Conservation (phyloP, 345 rosid genomes). For the Turnera subulata region DNA sequence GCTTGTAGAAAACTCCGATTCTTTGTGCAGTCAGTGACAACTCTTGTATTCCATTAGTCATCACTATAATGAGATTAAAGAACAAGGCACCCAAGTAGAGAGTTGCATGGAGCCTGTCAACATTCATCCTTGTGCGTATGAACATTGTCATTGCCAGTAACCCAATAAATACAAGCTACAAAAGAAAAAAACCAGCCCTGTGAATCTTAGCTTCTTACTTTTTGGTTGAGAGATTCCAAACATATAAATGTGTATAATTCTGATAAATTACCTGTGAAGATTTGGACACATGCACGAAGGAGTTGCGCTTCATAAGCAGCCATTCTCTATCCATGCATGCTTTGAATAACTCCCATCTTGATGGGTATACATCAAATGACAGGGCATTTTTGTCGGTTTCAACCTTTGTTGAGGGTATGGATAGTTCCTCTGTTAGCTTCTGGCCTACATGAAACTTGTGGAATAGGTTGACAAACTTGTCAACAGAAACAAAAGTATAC, state of each 20-base stretch:
- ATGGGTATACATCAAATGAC: slow-evolving; percentile 39
- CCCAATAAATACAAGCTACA: slow-evolving; percentile 40
- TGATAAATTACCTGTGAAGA: no score
- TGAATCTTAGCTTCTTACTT: no score
- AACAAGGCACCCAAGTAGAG: slow-evolving; percentile 39
- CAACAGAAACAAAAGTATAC: not conserved
- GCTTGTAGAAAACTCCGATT: slow-evolving; percentile 45
- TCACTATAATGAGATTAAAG: slow-evolving; percentile 32
- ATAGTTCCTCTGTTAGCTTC: slow-evolving; percentile 37
- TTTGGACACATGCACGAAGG: slow-evolving; percentile 38
- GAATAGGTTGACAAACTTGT: slow-evolving; percentile 22
- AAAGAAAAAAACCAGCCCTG: not conserved
- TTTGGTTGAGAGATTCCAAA: no score
- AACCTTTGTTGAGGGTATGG: slow-evolving; percentile 34
- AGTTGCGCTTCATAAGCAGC: slow-evolving; percentile 53
- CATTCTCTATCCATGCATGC: slow-evolving; percentile 62
- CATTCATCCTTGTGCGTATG: slow-evolving; percentile 28
- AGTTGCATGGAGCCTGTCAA: slow-evolving; percentile 30
- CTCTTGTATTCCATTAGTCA: slow-evolving; percentile 35
- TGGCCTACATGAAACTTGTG: slow-evolving; percentile 33
- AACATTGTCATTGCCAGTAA: slow-evolving; percentile 37
- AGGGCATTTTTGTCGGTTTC: slow-evolving; percentile 35
- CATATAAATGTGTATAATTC: not conserved
- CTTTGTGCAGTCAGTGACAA: slow-evolving; percentile 36
- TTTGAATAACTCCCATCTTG: slow-evolving; percentile 55